Evolutionary conservation across 805 yeast genomes (phyloP).

Genomic region (Lachancea dasiensis): DNA sequence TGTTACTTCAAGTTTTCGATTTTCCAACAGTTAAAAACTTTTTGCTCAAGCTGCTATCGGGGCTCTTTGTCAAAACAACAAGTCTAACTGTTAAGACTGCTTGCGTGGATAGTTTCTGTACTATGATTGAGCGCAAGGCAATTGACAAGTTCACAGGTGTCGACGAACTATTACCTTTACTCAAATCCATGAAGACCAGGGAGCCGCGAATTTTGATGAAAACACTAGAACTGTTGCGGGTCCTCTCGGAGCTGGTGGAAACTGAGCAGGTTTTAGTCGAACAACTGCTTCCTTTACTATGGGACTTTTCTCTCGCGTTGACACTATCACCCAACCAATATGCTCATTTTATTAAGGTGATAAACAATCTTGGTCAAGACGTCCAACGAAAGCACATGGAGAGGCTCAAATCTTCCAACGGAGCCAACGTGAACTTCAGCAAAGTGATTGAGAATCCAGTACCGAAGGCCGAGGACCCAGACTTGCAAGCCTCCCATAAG

Average conservation of each 20-base stretch:
- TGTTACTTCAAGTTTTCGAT: constrained; percentile 45
- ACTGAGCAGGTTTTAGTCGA: constrained; percentile 46
- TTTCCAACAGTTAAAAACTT: constrained; percentile 67
- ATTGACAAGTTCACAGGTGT: constrained; percentile 65
- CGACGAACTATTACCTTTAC: constrained; percentile 77
- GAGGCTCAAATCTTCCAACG: constrained; percentile 28
- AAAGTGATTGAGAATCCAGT: constrained; percentile 21
- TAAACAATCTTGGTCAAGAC: constrained; percentile 37
- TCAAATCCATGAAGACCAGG: constrained; percentile 69
- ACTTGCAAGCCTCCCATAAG: constrained; percentile 21
- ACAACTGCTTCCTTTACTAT: constrained; percentile 48
- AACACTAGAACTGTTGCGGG: constrained; percentile 39
- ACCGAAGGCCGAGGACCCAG: constrained; percentile 18
- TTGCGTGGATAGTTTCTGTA: constrained; percentile 54
- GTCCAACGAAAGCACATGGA: constrained; percentile 41
- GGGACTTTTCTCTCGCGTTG: constrained; percentile 44
- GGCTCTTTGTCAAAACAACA: constrained; percentile 77
- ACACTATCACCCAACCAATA: constrained; percentile 40
- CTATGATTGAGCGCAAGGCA: constrained; percentile 50
- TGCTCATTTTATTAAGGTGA: constrained; percentile 33
- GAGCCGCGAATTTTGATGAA: constrained; percentile 57
- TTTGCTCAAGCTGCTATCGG: constrained; percentile 66
- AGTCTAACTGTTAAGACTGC: constrained; percentile 71
- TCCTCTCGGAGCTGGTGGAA: constrained; percentile 35
- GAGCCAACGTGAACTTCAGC: constrained; percentile 20